Base-by-base conservation (phyloP, 441 rosid species). In the Hura crepitans region DNA sequence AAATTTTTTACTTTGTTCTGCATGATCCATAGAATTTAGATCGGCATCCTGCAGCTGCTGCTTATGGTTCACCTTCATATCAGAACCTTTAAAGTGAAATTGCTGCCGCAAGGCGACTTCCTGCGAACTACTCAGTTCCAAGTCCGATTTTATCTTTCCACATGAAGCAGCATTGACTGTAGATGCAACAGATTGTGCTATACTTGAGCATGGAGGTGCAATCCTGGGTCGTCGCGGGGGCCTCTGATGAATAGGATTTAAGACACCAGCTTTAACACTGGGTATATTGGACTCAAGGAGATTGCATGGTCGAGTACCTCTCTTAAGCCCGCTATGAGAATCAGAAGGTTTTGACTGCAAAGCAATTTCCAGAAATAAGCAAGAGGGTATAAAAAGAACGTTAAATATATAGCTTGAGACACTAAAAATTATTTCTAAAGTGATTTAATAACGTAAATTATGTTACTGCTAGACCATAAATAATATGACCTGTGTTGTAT, bases 331-430 rank as follows among this genome's bases (percentile, higher is more conserved):
- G 66, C 77, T 74, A 46, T 68, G 85, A 2, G 80, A 61, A 56
- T 83, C 70, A 66, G 86, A 83, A 82, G 78, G 63, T 75, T 81
- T 86, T 66, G 92, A 77, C 97, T 90, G 91, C 89, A 81, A 79
- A 81, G 66, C 15, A 68, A 62, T 72, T 61, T 60, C 31, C 59
- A 53, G 23, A 66, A 76, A 61, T 55, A 33, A 17, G 56, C 37
- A 20, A 51, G 25, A 62, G 31, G 15, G 18, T 3, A 18, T 35
- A 28, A 20, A 66, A 28, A 23, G 49, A 22, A 50, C 9, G 58
- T 23, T 11, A n/a, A n/a, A 65, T 17, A 22, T 22, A 57, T 42
- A 28, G 22, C 33, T 12, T 12, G 43, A 67, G 28, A 8, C 61
- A 30, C 14, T n/a, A 60, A 68, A 3, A 22, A 18, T 7, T 20